These are phyloP conservation scores for Bassia scoparia DNA, from an alignment of 148 eudicot genomes.

Conservation along the genomic window DNA sequence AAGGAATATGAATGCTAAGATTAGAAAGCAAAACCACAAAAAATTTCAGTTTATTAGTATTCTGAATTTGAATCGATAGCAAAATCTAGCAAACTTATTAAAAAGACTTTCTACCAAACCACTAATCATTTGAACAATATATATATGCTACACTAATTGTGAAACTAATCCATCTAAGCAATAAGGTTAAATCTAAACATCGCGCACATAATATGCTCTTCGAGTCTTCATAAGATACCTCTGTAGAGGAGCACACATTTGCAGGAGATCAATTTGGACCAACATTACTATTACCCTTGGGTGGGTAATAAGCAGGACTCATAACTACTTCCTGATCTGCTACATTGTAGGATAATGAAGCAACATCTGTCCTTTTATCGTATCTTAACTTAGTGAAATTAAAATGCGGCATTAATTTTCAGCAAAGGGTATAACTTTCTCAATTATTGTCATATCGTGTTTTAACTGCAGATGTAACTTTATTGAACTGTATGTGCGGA, in stretches of 20 bases:
- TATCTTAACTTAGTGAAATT: no score
- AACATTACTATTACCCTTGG: background rate
- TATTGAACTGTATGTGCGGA: no score
- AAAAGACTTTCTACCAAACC: no score
- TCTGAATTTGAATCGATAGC: background rate
- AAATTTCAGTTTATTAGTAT: background rate
- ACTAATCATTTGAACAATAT: no score
- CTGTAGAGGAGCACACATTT: background rate
- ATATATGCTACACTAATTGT: no score
- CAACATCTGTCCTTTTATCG: background rate
- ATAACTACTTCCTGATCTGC: background rate
- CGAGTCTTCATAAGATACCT: background rate
- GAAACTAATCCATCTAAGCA: background rate
- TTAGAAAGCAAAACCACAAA: background rate
- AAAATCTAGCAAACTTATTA: no score
- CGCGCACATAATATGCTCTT: no score
- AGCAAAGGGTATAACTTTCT: no score
- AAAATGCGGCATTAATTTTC: no score
- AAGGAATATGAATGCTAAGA: slow-evolving; percentile 29
- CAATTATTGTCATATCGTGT: no score
- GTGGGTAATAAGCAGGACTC: background rate
- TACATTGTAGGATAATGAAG: background rate
- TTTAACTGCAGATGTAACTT: no score
- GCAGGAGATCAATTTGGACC: background rate
- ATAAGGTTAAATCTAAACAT: background rate